A percentile compares a stretch with the other conserved stretches of the same genome.
Conservation (phyloP, 1,284 basidiomycete species). For the Moesziomyces sp. region DNA sequence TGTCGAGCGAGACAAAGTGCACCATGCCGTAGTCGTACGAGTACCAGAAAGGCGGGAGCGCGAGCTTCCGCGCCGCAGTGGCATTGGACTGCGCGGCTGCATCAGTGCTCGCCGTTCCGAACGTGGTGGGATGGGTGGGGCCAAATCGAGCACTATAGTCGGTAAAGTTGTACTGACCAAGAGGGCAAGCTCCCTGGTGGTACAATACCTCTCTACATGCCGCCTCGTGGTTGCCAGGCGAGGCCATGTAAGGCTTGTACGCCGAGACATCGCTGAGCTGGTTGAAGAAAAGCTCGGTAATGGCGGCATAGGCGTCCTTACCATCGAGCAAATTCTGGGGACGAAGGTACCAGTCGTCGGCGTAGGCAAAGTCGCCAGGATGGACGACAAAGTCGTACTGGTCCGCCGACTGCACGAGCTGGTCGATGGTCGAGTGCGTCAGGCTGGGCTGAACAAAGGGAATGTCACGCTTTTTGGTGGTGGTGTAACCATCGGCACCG, state of each 20-base stretch:
- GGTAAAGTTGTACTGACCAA: conserved; percentile 55
- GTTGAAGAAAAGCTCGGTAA: conserved; percentile 68
- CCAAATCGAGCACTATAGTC: conserved; percentile 40
- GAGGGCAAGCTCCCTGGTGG: conserved; percentile 25
- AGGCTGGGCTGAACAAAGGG: conserved; percentile 30
- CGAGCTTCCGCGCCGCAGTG: conserved; percentile 11
- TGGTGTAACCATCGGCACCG: conserved; percentile 64
- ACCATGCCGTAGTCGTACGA: conserved; percentile 53
- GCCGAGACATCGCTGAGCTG: conserved; percentile 64
- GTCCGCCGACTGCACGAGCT: conserved; percentile 20
- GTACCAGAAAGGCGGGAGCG: conserved; percentile 48
- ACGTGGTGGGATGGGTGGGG: conserved; percentile 46
- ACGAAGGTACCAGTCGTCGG: conserved; percentile 65
- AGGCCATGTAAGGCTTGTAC: conserved; percentile 55
- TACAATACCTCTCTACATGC: conserved; percentile 9
- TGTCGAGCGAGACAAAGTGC: conserved; percentile 55
- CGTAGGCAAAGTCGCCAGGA: conserved; percentile 68
- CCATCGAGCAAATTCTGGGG: conserved; percentile 39
- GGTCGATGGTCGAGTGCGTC: conserved; percentile 43
- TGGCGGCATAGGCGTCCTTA: conserved; percentile 41
- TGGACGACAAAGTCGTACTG: conserved; percentile 49
- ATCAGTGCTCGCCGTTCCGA: conserved; percentile 18
- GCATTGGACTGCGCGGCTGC: conserved; percentile 13
- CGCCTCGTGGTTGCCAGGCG: conserved; percentile 57
- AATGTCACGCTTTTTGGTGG: conserved; percentile 43